Evolutionary conservation across 345 rosid genomes (phyloP).

Genomic region (Dipteronia sinensis): DNA sequence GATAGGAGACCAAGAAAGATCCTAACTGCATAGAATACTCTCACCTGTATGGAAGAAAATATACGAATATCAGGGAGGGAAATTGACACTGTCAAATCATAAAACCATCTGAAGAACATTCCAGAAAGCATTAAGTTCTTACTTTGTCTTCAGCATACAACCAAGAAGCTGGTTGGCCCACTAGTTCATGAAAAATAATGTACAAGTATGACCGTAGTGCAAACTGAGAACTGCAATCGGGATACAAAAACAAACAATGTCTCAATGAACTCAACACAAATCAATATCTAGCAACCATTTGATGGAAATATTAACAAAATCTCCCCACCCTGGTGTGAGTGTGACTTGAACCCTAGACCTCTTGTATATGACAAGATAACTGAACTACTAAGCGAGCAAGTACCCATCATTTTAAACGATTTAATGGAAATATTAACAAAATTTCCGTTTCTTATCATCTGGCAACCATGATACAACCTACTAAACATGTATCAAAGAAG

Average conservation of each 20-base stretch:
- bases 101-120: neutral
- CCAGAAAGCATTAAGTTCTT: conserved; percentile 20
- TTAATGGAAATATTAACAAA: neutral
- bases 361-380: no score
- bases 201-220: conserved; percentile 93
- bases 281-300: conserved; percentile 8
- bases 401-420: neutral
- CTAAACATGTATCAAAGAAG: neutral
- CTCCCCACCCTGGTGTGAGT: neutral
- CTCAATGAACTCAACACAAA: neutral
- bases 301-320: no score
- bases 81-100: neutral
- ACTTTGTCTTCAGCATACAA: conserved; percentile 84
- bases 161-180: conserved; percentile 84
- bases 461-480: neutral
- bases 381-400: neutral
- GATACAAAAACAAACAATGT: neutral
- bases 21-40: conserved; percentile 92
- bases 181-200: conserved; percentile 75
- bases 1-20: conserved; percentile 87
- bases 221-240: conserved; percentile 72
- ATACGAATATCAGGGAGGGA: neutral
- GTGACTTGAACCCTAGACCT: no score
- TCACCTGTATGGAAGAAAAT: conserved; percentile 52
- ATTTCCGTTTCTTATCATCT: neutral